phyloP scores from a whole-genome alignment of 306 rosid species.

The Cucurbita pepo region DNA sequence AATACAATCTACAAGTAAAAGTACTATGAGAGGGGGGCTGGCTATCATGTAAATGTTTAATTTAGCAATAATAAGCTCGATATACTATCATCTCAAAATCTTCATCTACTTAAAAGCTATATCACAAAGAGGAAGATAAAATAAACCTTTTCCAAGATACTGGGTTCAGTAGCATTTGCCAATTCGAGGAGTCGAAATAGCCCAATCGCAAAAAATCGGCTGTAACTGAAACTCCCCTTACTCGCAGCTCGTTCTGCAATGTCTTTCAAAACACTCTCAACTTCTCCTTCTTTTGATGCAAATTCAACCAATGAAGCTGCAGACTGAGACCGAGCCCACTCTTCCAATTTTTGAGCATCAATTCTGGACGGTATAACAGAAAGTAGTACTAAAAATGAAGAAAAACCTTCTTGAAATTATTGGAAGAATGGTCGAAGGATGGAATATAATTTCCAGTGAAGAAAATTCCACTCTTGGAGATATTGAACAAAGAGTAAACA shows the following conservation, averaged over 20 bases:
- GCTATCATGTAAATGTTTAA: too few relatives aligned
- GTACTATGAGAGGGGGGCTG: not conserved
- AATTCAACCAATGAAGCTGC: conserved; percentile 62
- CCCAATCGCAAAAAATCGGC: conserved; percentile 94
- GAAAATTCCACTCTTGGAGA: not conserved
- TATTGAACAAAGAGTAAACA: not conserved
- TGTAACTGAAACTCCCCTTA: conserved; percentile 71
- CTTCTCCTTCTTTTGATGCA: conserved; percentile 80
- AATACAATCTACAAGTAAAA: not conserved
- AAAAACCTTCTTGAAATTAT: not conserved
- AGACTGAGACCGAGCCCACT: conserved; percentile 80
- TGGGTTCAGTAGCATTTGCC: conserved; percentile 89
- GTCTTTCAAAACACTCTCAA: conserved; percentile 64
- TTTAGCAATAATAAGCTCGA: not conserved
- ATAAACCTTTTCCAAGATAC: conserved; percentile 75
- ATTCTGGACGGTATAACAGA: conserved; percentile 21
- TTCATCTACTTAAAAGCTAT: not conserved
- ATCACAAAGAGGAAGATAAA: not conserved
- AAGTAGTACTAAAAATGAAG: not conserved
- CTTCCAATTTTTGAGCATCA: conserved; percentile 85
- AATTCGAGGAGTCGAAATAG: conserved; percentile 88
- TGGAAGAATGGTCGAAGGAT: not conserved
- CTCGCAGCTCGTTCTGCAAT: conserved; percentile 78
- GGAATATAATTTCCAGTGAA: not conserved
- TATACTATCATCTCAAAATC: not conserved